Percentiles rank a stretch among this genome's conserved stretches.
Evolutionary conservation across 352 stramenopile species (phyloP).

Genomic region (Hyaloperonospora brassicae): DNA sequence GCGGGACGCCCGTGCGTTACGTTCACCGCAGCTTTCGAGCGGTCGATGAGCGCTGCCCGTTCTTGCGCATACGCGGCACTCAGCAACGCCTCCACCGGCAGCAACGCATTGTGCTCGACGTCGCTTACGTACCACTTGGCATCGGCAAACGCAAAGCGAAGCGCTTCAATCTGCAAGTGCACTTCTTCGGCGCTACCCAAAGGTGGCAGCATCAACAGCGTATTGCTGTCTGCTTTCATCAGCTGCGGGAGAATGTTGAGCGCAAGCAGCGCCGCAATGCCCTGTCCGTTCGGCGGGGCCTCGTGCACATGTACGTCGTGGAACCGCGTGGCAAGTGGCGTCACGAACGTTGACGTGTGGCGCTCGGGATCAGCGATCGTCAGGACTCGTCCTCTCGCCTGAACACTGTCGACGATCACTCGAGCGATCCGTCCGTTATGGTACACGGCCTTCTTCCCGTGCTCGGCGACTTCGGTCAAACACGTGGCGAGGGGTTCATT

Average conservation of each 20-base stretch:
- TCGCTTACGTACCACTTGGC: slow-evolving; percentile 82
- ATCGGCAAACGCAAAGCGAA: slow-evolving; percentile 92
- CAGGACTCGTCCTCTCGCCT: slow-evolving; percentile 55
- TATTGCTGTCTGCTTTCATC: slow-evolving; percentile 24
- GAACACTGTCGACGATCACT: slow-evolving; percentile 82
- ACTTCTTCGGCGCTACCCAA: slow-evolving; percentile 69
- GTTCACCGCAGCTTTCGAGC: slow-evolving; percentile 41
- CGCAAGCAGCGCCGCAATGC: slow-evolving; percentile 92
- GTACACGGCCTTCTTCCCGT: slow-evolving; percentile 86
- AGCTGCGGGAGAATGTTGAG: slow-evolving; percentile 87
- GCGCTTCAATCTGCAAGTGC: slow-evolving; percentile 88
- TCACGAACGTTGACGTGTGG: slow-evolving; percentile 86
- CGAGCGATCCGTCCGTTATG: slow-evolving; percentile 71
- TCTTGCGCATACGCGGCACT: slow-evolving; percentile 62
- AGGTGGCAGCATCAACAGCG: slow-evolving; percentile 6
- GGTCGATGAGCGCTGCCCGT: slow-evolving; percentile 38
- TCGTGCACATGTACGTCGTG: slow-evolving; percentile 87
- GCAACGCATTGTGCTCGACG: slow-evolving; percentile 45
- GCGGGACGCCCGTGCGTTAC: slow-evolving; percentile 47
- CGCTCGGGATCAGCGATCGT: slow-evolving; percentile 77
- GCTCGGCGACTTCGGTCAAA: slow-evolving; percentile 76
- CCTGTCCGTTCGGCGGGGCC: slow-evolving; percentile 93
- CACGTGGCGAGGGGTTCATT: slow-evolving; percentile 84
- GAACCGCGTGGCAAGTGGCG: slow-evolving; percentile 87
- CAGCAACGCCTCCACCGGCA: slow-evolving; percentile 71